Percentiles rank a stretch among this genome's conserved stretches.
phyloP scores from a whole-genome alignment of 805 yeast species.

The Lipomyces sp. region DNA sequence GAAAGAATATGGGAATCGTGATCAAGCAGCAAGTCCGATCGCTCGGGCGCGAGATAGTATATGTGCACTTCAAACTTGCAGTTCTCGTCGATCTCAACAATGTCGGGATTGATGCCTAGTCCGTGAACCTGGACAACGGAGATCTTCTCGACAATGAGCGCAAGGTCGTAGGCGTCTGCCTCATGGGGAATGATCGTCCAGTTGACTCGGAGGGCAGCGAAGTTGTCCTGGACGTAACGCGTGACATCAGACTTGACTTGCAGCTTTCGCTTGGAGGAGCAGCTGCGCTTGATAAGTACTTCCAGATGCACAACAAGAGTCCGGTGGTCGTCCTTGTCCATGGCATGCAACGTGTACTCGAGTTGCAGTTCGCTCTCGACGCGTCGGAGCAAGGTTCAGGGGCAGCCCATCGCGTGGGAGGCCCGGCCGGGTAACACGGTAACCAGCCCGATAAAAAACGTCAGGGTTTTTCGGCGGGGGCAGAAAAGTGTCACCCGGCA shows the following conservation, averaged over 20 bases:
- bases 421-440: no score
- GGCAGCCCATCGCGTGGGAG: no score
- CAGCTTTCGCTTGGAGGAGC: neutral
- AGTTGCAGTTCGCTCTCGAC: no score
- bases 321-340: no score
- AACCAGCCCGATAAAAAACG: no score
- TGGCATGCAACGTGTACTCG: no score
- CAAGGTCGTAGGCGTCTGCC: slow-evolving; percentile 3
- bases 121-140: slow-evolving; percentile 22
- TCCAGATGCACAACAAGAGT: slow-evolving; percentile 16
- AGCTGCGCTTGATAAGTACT: slow-evolving; percentile 6
- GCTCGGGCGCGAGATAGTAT: slow-evolving; percentile 8
- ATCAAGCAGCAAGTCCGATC: neutral
- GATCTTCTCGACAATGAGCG: slow-evolving; percentile 12
- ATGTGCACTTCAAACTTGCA: slow-evolving; percentile 21
- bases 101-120: slow-evolving; percentile 8
- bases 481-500: no score
- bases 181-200: slow-evolving; percentile 10
- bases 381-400: no score
- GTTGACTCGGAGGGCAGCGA: slow-evolving; percentile 16
- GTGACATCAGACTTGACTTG: slow-evolving; percentile 4
- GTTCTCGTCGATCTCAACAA: slow-evolving; percentile 3
- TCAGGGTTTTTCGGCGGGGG: no score
- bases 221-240: slow-evolving; percentile 15
- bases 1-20: neutral